Conservation (phyloP, 768 basidiomycete genomes). For the Mycena galopus region DNA sequence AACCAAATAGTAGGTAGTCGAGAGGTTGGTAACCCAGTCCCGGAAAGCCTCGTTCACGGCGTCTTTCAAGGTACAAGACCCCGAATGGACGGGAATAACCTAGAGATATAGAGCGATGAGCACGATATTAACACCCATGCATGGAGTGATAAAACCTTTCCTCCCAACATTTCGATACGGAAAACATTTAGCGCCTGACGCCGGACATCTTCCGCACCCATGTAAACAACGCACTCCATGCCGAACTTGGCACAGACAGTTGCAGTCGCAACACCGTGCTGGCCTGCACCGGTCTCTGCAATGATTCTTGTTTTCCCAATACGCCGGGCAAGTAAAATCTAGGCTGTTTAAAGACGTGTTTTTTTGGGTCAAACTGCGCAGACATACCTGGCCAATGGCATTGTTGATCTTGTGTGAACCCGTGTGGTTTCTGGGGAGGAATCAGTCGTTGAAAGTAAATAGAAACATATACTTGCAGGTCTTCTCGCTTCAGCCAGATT, state of each 20-base stretch:
- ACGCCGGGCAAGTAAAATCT: conserved; percentile 95
- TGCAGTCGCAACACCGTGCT: conserved; percentile 98
- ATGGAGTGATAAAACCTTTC: conserved; percentile 64
- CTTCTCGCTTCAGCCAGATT: conserved; percentile 98
- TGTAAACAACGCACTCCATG: conserved; percentile 95
- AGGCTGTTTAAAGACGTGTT: conserved; percentile 22
- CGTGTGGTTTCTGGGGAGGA: conserved; percentile 85
- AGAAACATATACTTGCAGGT: conserved; percentile 66
- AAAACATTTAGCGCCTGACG: conserved; percentile 98
- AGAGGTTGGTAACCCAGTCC: conserved; percentile 97
- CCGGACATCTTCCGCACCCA: conserved; percentile 98
- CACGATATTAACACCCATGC: background rate
- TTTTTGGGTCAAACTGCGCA: background rate
- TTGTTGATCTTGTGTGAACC: conserved; percentile 99
- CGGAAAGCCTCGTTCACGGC: conserved; percentile 99
- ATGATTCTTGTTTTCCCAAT: conserved; percentile 97
- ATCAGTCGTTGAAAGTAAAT: conserved; percentile 8
- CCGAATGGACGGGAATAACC: conserved; percentile 95
- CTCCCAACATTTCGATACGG: conserved; percentile 97
- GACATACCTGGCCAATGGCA: conserved; percentile 89
- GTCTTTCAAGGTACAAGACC: conserved; percentile 96
- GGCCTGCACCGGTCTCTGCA: conserved; percentile 98
- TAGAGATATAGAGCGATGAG: conserved; percentile 44
- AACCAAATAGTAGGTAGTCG: conserved; percentile 95
- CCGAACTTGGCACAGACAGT: conserved; percentile 98